Evolutionary conservation across 768 basidiomycete genomes (phyloP).

Genomic region (Lactarius akahatsu): DNA sequence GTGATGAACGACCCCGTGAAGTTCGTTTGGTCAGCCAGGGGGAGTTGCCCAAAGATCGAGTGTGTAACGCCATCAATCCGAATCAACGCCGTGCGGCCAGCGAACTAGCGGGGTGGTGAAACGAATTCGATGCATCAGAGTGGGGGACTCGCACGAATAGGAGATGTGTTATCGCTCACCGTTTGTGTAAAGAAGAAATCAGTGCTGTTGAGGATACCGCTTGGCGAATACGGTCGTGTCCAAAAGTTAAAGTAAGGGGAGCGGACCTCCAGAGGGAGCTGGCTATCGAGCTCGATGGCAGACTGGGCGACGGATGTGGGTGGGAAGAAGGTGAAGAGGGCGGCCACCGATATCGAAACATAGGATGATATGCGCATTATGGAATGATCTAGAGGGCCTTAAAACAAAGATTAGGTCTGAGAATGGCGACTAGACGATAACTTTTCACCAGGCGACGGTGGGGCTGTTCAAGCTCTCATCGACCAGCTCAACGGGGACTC

Average conservation of each 20-base stretch:
- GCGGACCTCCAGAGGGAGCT: constrained; percentile 20
- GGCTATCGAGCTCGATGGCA: neutral
- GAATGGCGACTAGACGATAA: neutral
- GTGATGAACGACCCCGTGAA: constrained; percentile 8
- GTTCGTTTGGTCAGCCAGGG: constrained; percentile 1
- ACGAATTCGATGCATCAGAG: neutral
- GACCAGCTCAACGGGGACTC: neutral
- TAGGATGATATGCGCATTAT: constrained; percentile 6
- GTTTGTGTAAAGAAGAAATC: neutral
- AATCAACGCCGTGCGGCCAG: constrained; percentile 14
- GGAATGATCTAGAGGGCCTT: neutral
- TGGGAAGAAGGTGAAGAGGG: neutral
- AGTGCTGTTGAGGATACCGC: neutral
- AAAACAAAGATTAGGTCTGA: neutral
- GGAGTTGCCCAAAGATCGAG: constrained; percentile 5
- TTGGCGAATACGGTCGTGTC: neutral
- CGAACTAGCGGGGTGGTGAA: neutral
- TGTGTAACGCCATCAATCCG: constrained; percentile 17
- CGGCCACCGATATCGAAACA: neutral
- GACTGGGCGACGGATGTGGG: neutral
- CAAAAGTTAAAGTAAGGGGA: constrained; percentile 26
- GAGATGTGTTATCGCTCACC: neutral
- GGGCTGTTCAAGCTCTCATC: neutral
- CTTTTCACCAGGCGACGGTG: neutral
- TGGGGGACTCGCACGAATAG: neutral